phyloP scores from a whole-genome alignment of 306 rosid species.

The Comarum palustre region DNA sequence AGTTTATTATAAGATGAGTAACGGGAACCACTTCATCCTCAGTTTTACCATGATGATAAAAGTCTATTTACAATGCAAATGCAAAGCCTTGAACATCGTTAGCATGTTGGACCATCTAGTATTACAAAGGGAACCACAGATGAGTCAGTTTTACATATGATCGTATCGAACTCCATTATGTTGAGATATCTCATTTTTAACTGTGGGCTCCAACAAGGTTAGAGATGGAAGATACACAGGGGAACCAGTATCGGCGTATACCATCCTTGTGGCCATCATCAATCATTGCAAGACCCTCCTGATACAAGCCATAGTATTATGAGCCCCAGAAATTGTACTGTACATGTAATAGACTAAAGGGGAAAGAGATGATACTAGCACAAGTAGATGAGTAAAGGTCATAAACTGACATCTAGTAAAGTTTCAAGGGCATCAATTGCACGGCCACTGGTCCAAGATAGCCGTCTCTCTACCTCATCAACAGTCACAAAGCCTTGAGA shows the following conservation, averaged over 20 bases:
- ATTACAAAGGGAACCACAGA: background rate
- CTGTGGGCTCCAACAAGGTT: slow-evolving; percentile 47
- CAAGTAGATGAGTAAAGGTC: background rate
- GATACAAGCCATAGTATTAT: slow-evolving; percentile 24
- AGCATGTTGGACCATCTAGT: background rate
- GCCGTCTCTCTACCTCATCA: slow-evolving; percentile 68
- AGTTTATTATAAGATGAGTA: too few species aligned
- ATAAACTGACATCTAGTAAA: slow-evolving; percentile 63
- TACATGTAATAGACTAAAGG: background rate
- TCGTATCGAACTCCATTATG: background rate
- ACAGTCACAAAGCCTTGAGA: slow-evolving; percentile 88
- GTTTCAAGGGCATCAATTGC: slow-evolving; percentile 90
- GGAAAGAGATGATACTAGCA: background rate
- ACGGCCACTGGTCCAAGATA: slow-evolving; percentile 86
- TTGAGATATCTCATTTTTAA: slow-evolving; percentile 18
- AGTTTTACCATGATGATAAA: too few species aligned
- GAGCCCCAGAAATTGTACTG: slow-evolving; percentile 11
- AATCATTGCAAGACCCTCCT: slow-evolving; percentile 98
- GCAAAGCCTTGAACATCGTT: background rate
- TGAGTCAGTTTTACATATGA: background rate
- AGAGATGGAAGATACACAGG: slow-evolving; percentile 79
- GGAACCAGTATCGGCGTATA: slow-evolving; percentile 83
- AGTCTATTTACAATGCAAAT: too few species aligned
- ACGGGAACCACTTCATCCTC: too few species aligned
- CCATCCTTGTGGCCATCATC: slow-evolving; percentile 96